Evolutionary conservation across 768 basidiomycete genomes (phyloP).

Genomic region (Mycena belliarum): DNA sequence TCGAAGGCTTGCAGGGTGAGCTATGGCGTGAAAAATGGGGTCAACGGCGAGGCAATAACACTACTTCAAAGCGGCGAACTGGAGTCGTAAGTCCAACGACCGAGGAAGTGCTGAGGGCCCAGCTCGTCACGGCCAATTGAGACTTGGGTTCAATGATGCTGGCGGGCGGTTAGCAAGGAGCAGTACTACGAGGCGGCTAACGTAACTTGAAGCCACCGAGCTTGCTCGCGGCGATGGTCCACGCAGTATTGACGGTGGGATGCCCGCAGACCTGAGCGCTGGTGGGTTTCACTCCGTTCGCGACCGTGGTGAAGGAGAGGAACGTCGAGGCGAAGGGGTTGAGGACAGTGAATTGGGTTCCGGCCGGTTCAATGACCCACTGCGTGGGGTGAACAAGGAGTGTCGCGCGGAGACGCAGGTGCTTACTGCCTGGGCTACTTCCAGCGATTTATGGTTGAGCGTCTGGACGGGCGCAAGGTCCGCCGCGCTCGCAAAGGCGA

Average conservation of each 20-base stretch:
- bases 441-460: background rate
- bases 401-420: background rate
- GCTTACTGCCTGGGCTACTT: background rate
- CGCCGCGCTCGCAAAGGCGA: background rate
- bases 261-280: background rate
- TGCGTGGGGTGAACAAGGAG: background rate
- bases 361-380: background rate
- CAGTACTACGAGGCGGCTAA: background rate
- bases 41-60: background rate
- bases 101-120: background rate
- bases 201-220: background rate
- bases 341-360: background rate
- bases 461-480: conserved; percentile 2
- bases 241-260: background rate
- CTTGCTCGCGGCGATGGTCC: background rate
- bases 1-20: background rate
- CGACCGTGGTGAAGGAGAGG: background rate
- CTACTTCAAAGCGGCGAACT: background rate
- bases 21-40: background rate
- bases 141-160: conserved; percentile 6
- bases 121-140: background rate
- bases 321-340: background rate
- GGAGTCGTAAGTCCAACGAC: background rate
- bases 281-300: background rate
- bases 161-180: background rate